These are phyloP conservation scores for Colletotrichum endophyticum DNA, from an alignment of 2,329 filamentous ascomycete species.

Conservation along the genomic window DNA sequence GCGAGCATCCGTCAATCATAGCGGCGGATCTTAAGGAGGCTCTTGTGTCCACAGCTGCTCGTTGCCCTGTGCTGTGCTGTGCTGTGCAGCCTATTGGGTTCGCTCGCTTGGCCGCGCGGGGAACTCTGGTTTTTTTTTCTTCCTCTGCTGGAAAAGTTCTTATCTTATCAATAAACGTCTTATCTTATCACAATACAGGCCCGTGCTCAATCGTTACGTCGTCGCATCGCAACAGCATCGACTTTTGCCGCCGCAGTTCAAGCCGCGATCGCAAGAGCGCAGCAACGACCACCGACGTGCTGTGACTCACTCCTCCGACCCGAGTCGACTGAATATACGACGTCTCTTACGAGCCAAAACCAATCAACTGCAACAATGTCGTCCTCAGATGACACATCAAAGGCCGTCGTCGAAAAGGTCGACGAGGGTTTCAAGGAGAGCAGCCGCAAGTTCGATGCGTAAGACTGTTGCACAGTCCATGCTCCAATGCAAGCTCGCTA, in stretches of 20 bases:
- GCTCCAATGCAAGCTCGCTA: neutral
- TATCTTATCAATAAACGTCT: neutral
- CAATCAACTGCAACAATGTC: neutral
- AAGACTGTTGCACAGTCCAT: constrained; percentile 28
- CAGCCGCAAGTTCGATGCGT: constrained; percentile 70
- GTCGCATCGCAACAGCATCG: neutral
- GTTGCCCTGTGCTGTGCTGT: neutral
- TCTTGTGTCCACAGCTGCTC: neutral
- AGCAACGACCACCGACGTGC: neutral
- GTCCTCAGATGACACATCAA: neutral
- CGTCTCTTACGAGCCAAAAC: neutral
- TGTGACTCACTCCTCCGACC: neutral
- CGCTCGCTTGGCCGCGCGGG: neutral
- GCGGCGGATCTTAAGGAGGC: constrained; percentile 4
- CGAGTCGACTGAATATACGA: neutral
- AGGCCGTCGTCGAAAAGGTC: neutral
- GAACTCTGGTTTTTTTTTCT: neutral
- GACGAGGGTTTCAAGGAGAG: constrained; percentile 14
- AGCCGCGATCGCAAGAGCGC: neutral
- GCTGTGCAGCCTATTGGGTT: neutral
- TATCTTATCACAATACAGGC: neutral
- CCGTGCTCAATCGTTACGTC: neutral
- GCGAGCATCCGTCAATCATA: neutral
- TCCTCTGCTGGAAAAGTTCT: neutral
- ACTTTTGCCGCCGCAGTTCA: neutral